Evolutionary conservation across 2,329 filamentous ascomycete genomes (phyloP).

Genomic region (Aureobasidium sp.): DNA sequence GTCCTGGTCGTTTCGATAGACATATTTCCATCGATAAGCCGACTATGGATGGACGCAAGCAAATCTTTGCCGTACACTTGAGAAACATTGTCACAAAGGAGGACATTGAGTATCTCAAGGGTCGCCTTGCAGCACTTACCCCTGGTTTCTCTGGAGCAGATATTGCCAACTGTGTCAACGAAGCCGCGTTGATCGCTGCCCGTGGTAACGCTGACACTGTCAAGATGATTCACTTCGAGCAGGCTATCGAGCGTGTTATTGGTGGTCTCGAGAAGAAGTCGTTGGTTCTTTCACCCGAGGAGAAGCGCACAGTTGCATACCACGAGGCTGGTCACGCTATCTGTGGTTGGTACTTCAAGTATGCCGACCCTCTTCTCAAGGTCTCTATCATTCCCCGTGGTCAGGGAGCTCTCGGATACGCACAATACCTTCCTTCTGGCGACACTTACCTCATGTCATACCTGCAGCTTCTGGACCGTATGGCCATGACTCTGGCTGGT

Average conservation of each 20-base stretch:
- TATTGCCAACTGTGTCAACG: conserved; percentile 97
- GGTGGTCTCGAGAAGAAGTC: conserved; percentile 97
- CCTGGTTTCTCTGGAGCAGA: conserved; percentile 96
- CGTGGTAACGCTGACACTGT: conserved; percentile 72
- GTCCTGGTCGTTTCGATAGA: conserved; percentile 91
- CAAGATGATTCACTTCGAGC: conserved; percentile 85
- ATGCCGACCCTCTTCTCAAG: conserved; percentile 94
- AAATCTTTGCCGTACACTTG: conserved; percentile 92
- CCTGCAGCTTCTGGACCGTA: conserved; percentile 95
- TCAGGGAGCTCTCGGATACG: conserved; percentile 87
- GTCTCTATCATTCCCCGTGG: conserved; percentile 97
- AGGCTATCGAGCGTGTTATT: conserved; percentile 94
- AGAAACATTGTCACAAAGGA: conserved; percentile 91
- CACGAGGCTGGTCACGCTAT: conserved; percentile 98
- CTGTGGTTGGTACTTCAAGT: conserved; percentile 95
- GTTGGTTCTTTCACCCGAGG: conserved; percentile 80
- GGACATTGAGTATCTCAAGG: conserved; percentile 78
- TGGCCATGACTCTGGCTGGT: conserved; percentile 98
- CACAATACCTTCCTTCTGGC: conserved; percentile 85
- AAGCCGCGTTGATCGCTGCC: conserved; percentile 90
- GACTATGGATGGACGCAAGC: conserved; percentile 92
- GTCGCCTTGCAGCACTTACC: conserved; percentile 82
- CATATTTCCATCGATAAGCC: conserved; percentile 93
- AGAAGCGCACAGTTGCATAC: conserved; percentile 95
- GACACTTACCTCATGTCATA: conserved; percentile 95